Evolutionary conservation across 768 basidiomycete species (phyloP).

Genomic region (Neoboletus subvelutipes): DNA sequence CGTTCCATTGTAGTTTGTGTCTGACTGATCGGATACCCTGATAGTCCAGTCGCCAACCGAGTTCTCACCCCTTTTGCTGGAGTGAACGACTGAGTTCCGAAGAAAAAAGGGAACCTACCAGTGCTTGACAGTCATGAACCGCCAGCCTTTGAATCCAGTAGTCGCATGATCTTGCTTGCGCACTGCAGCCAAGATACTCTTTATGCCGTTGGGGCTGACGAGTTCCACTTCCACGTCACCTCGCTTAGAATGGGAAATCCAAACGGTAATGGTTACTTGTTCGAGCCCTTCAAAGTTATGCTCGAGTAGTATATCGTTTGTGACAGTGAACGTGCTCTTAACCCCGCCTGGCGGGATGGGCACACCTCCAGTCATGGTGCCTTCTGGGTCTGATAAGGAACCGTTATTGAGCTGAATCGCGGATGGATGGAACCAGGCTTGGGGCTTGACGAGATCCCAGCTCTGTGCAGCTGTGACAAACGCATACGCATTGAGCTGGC

Average conservation of each 20-base stretch:
- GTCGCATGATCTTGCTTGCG: conserved; percentile 62
- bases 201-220: conserved; percentile 80
- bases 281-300: conserved; percentile 88
- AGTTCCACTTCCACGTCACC: conserved; percentile 95
- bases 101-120: conserved; percentile 53
- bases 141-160: conserved; percentile 89
- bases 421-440: conserved; percentile 83
- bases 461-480: conserved; percentile 78
- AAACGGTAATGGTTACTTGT: conserved; percentile 89
- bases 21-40: conserved; percentile 76
- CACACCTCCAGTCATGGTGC: conserved; percentile 59
- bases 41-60: conserved; percentile 91
- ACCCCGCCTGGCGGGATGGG: conserved; percentile 68
- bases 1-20: conserved; percentile 52
- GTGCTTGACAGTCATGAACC: conserved; percentile 98
- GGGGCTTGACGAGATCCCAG: conserved; percentile 91
- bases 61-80: conserved; percentile 76
- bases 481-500: conserved; percentile 77
- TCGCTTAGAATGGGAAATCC: conserved; percentile 83
- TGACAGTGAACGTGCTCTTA: conserved; percentile 61
- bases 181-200: conserved; percentile 75
- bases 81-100: conserved; percentile 15
- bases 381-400: conserved; percentile 45
- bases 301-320: conserved; percentile 59
- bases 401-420: conserved; percentile 66